Evolutionary conservation across 2,329 filamentous ascomycete species (phyloP).

Genomic region (Colletotrichum orchidophilum): DNA sequence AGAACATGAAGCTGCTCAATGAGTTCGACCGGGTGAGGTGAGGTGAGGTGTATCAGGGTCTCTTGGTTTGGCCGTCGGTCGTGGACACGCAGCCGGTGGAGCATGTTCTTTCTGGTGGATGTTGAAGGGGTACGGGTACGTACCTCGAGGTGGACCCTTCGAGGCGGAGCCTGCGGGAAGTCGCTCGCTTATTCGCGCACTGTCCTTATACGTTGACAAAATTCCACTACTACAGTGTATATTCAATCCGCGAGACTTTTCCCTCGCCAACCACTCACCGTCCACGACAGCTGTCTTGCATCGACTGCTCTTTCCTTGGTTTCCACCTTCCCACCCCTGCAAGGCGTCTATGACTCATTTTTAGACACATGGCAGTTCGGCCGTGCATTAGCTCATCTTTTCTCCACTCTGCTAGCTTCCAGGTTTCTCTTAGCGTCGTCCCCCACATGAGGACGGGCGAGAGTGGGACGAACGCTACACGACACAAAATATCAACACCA

Average conservation of each 20-base stretch:
- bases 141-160: neutral
- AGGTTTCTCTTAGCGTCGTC: neutral
- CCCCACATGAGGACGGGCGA: neutral
- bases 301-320: conserved; percentile 1
- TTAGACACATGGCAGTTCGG: conserved; percentile 42
- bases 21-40: neutral
- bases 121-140: neutral
- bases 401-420: conserved; percentile 1
- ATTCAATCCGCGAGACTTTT: no score
- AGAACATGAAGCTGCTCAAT: neutral
- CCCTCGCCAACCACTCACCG: conserved; percentile 29
- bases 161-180: conserved; percentile 2
- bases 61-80: neutral
- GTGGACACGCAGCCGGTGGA: no score
- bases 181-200: conserved; percentile 2
- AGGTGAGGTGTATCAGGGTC: neutral
- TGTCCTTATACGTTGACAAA: neutral
- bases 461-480: conserved; percentile 17
- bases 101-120: no score
- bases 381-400: conserved; percentile 21
- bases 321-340: conserved; percentile 33
- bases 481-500: conserved; percentile 30
- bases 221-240: neutral
- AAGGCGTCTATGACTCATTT: conserved; percentile 44
- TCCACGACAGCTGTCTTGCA: conserved; percentile 20